phyloP scores from a whole-genome alignment of 495 filamentous ascomycete genomes.

The Hypoxylon subgilvum region DNA sequence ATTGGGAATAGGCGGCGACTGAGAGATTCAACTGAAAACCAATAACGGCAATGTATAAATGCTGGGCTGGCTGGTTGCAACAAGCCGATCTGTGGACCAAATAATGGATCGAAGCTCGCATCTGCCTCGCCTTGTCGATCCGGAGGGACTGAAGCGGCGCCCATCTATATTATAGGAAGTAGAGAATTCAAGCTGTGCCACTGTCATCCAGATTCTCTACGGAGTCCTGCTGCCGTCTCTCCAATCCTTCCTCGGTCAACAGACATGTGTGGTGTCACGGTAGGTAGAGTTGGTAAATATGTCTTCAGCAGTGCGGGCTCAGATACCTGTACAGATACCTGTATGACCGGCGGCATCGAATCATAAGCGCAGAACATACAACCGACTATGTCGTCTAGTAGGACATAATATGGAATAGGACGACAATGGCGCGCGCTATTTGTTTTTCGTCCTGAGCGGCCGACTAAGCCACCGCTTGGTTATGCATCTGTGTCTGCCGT shows the following conservation, averaged over 20 bases:
- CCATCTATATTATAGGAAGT: conserved; percentile 27
- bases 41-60: conserved; percentile 7
- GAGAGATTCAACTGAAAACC: conserved; percentile 24
- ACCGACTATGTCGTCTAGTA: conserved; percentile 7
- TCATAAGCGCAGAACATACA: background rate
- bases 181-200: conserved; percentile 4
- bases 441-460: conserved; percentile 4
- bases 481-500: conserved; percentile 17
- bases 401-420: conserved; percentile 10
- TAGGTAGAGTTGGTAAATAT: background rate
- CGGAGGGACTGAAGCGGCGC: conserved; percentile 8
- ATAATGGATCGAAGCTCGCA: conserved; percentile 21
- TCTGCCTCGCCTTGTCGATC: conserved; percentile 16
- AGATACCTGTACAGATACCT: background rate
- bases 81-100: conserved; percentile 21
- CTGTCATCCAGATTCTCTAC: background rate
- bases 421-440: background rate
- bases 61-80: background rate
- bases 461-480: conserved; percentile 17
- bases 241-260: background rate
- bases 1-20: conserved; percentile 2
- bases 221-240: background rate
- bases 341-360: conserved; percentile 23
- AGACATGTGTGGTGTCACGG: conserved; percentile 12
- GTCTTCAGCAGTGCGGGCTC: conserved; percentile 4